Evolutionary conservation across 331 rosid genomes (phyloP).

Genomic region (Dryas integrifolia): DNA sequence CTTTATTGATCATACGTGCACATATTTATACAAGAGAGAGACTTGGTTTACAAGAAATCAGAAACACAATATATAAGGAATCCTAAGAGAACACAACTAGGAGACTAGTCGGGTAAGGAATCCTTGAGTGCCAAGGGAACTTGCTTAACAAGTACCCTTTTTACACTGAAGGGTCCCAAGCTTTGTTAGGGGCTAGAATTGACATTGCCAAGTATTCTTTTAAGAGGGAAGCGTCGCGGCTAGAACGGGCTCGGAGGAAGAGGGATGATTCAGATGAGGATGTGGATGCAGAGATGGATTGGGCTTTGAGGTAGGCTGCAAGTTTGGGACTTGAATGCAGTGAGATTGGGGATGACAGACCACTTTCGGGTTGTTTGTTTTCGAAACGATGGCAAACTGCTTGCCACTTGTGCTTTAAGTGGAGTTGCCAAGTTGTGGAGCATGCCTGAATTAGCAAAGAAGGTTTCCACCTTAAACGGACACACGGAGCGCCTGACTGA

Average conservation of each 20-base stretch:
- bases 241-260: slow-evolving; percentile 73
- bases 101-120: too few species aligned
- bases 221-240: slow-evolving; percentile 55
- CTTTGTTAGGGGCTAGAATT: slow-evolving; percentile 66
- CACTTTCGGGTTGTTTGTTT: slow-evolving; percentile 84
- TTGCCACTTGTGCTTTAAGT: slow-evolving; percentile 79
- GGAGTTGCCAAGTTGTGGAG: slow-evolving; percentile 84
- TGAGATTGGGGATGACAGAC: slow-evolving; percentile 95
- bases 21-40: too few species aligned
- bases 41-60: too few species aligned
- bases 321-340: slow-evolving; percentile 73
- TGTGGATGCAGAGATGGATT: slow-evolving; percentile 71
- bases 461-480: slow-evolving; percentile 67
- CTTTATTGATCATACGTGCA: too few species aligned
- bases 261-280: slow-evolving; percentile 96
- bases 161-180: slow-evolving; percentile 76
- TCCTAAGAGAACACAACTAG: too few species aligned
- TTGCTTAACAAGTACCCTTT: slow-evolving; percentile 52
- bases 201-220: slow-evolving; percentile 72
- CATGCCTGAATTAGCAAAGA: slow-evolving; percentile 78
- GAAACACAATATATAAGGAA: too few species aligned
- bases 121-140: too few species aligned
- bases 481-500: slow-evolving; percentile 84
- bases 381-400: slow-evolving; percentile 64
- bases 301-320: slow-evolving; percentile 72